These are phyloP conservation scores for Circinella umbellata DNA, from an alignment of 371 early-diverging fungal species.

Conservation along the genomic window DNA sequence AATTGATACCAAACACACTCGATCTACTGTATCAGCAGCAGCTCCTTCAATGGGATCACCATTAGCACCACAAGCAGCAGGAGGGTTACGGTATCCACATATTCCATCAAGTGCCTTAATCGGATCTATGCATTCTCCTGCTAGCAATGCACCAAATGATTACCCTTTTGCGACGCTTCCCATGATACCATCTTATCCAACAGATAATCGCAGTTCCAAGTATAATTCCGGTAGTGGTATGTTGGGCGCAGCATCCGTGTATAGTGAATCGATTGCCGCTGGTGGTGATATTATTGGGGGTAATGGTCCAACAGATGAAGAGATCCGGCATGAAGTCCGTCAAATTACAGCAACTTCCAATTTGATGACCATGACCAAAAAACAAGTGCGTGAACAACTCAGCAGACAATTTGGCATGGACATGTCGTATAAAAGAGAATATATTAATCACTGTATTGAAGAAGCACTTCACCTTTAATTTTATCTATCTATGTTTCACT, in stretches of 20 bases:
- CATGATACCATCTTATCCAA: not conserved
- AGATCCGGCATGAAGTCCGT: conserved; percentile 75
- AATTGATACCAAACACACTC: conserved; percentile 49
- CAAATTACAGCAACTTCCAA: conserved; percentile 78
- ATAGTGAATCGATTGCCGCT: conserved; percentile 13
- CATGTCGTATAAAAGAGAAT: conserved; percentile 74
- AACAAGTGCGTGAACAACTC: conserved; percentile 86
- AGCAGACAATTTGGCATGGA: conserved; percentile 78
- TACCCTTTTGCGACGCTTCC: not conserved
- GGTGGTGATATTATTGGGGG: not conserved
- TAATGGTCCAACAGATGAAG: conserved; percentile 62
- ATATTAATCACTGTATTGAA: conserved; percentile 86
- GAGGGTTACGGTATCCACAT: not conserved
- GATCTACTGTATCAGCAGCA: conserved; percentile 2
- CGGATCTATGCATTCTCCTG: too few relatives aligned
- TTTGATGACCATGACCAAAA: conserved; percentile 82
- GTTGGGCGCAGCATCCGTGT: conserved; percentile 14
- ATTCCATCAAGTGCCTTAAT: not conserved
- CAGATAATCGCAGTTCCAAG: conserved; percentile 9
- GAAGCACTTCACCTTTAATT: conserved; percentile 56
- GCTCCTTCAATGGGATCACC: too few relatives aligned
- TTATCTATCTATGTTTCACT: not conserved
- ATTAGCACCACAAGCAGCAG: not conserved
- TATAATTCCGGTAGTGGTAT: conserved; percentile 6
- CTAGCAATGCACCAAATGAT: too few relatives aligned